A percentile compares a stretch with the other conserved stretches of the same genome.
Evolutionary conservation across 108 stramenopile species (phyloP).

Genomic region (Cyclotella kingstonii): DNA sequence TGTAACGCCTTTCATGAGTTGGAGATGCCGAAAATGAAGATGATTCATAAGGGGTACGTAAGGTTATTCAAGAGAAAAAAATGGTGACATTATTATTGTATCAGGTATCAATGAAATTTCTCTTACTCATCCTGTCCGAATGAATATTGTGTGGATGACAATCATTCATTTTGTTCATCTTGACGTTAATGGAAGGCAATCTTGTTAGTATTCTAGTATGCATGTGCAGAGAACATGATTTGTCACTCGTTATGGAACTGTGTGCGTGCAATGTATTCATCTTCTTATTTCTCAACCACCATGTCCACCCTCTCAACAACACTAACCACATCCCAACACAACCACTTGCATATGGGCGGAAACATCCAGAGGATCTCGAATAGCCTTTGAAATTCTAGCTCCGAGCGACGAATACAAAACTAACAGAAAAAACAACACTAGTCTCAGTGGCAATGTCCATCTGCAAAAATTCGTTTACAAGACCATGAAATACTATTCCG

Average conservation of each 20-base stretch:
- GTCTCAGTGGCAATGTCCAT: too few relatives aligned
- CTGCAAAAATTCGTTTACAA: slow-evolving; percentile 38
- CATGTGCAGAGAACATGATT: too few relatives aligned
- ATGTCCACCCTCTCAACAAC: background rate
- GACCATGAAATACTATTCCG: slow-evolving; percentile 19
- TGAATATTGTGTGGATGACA: too few relatives aligned
- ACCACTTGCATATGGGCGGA: background rate
- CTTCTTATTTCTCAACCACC: background rate
- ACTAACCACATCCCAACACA: background rate
- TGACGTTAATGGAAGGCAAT: too few relatives aligned
- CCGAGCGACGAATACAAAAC: background rate
- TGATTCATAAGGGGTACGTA: slow-evolving; percentile 33
- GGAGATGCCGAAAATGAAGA: slow-evolving; percentile 15
- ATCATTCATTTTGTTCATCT: too few relatives aligned
- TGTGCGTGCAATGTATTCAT: too few relatives aligned
- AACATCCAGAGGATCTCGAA: slow-evolving; percentile 28
- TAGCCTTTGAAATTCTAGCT: slow-evolving; percentile 26
- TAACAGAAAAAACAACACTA: too few relatives aligned
- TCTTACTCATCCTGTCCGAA: background rate
- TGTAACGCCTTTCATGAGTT: slow-evolving; percentile 50
- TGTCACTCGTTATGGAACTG: too few relatives aligned
- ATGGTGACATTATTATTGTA: background rate
- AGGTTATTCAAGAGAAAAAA: background rate
- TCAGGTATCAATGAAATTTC: background rate
- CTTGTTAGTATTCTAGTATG: too few relatives aligned